phyloP scores from a whole-genome alignment of 2,329 filamentous ascomycete genomes.

The Colletotrichum plurivorum region DNA sequence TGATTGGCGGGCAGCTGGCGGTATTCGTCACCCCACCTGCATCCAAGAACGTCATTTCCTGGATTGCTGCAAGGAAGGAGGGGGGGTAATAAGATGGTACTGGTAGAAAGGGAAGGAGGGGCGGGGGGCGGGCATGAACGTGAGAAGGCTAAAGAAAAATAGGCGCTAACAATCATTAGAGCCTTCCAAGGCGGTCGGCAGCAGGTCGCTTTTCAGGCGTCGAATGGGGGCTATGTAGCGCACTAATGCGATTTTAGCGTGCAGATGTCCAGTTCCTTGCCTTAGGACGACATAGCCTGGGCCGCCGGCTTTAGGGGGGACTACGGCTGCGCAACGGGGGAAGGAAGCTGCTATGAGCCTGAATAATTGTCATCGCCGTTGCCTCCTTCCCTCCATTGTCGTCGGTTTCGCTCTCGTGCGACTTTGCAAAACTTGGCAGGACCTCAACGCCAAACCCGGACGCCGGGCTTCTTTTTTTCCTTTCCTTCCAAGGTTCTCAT shows the following conservation, averaged over 20 bases:
- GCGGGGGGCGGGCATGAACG: slow-evolving; percentile 2
- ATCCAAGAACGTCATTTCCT: slow-evolving; percentile 38
- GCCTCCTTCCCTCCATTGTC: not conserved
- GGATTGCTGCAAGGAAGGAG: slow-evolving; percentile 34
- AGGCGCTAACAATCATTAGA: not conserved
- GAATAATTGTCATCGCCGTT: no score
- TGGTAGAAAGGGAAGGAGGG: not conserved
- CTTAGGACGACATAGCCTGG: no score
- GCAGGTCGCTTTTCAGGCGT: not conserved
- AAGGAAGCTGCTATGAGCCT: no score
- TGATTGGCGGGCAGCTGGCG: slow-evolving; percentile 14
- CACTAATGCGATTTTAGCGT: slow-evolving; percentile 5
- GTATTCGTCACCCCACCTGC: slow-evolving; percentile 28
- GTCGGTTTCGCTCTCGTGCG: slow-evolving; percentile 30
- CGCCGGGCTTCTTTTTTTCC: no score
- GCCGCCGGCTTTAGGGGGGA: no score
- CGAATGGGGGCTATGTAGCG: slow-evolving; percentile 14
- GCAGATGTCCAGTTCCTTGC: slow-evolving; percentile 1
- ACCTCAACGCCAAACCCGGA: not conserved
- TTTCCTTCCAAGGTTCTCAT: no score
- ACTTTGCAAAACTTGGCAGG: slow-evolving; percentile 30
- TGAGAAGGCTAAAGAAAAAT: slow-evolving; percentile 19
- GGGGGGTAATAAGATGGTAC: not conserved
- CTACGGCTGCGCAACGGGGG: no score
- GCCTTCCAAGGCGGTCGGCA: not conserved